These are phyloP conservation scores for Candida rishiriensis DNA, from an alignment of 805 yeast genomes.

Conservation along the genomic window DNA sequence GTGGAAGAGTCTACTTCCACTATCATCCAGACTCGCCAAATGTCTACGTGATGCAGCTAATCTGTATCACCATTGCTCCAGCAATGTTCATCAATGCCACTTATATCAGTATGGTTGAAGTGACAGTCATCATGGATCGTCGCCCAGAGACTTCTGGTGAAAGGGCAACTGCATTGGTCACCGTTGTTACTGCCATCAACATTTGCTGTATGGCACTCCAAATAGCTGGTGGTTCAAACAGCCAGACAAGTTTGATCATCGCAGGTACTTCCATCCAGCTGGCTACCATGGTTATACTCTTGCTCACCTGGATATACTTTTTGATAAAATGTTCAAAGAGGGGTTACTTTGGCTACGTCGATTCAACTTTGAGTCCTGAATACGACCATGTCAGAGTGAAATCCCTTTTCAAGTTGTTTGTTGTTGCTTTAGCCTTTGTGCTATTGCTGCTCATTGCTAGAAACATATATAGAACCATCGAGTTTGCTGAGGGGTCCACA, in stretches of 20 bases:
- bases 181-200: constrained; percentile 63
- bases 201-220: constrained; percentile 60
- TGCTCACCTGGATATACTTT: constrained; percentile 45
- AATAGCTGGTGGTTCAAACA: constrained; percentile 73
- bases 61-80: constrained; percentile 72
- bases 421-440: constrained; percentile 40
- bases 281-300: constrained; percentile 57
- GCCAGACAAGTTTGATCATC: constrained; percentile 65
- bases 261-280: constrained; percentile 80
- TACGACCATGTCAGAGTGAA: constrained; percentile 34
- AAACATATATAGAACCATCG: constrained; percentile 69
- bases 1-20: constrained; percentile 50
- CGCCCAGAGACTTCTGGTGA: constrained; percentile 44
- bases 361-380: constrained; percentile 31
- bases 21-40: constrained; percentile 29
- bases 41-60: constrained; percentile 58
- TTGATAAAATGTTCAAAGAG: constrained; percentile 35
- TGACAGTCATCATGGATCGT: constrained; percentile 56
- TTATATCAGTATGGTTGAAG: constrained; percentile 64
- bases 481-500: constrained; percentile 66
- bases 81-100: constrained; percentile 84
- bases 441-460: constrained; percentile 56
- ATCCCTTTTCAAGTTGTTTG: constrained; percentile 37
- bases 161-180: constrained; percentile 56
- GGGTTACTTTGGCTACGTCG: constrained; percentile 22